Evolutionary conservation across 2,329 filamentous ascomycete genomes (phyloP).

Genomic region (Chrysoporthe austroafricana): DNA sequence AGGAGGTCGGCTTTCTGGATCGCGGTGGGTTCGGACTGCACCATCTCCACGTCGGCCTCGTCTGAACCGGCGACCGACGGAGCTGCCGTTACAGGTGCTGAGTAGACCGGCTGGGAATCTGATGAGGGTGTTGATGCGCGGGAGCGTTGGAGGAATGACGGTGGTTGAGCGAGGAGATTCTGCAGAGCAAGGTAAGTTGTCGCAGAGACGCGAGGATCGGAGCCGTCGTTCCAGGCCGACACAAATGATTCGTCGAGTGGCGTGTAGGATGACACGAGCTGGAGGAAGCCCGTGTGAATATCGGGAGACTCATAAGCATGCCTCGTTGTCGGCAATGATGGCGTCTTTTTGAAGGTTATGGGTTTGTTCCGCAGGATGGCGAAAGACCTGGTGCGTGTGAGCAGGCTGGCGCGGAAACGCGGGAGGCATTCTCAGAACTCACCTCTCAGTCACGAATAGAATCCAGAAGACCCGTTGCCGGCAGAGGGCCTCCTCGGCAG

Average conservation of each 20-base stretch:
- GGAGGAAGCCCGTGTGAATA: conserved; percentile 61
- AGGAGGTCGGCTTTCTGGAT: conserved; percentile 71
- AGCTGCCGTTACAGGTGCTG: conserved; percentile 21
- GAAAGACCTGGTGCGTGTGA: conserved; percentile 47
- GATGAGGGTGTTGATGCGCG: conserved; percentile 32
- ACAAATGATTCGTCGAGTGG: conserved; percentile 68
- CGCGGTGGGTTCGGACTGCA: conserved; percentile 57
- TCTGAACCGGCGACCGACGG: conserved; percentile 22
- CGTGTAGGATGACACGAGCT: conserved; percentile 63
- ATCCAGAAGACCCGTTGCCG: conserved; percentile 64
- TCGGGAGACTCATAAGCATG: conserved; percentile 56
- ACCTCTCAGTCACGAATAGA: conserved; percentile 65
- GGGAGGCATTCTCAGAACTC: conserved; percentile 22
- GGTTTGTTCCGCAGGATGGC: conserved; percentile 67
- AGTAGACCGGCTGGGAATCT: conserved; percentile 35
- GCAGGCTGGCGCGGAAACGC: conserved; percentile 35
- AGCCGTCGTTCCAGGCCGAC: conserved; percentile 65
- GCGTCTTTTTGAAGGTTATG: conserved; percentile 63
- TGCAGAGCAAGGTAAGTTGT: conserved; percentile 43
- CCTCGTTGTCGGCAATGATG: conserved; percentile 55
- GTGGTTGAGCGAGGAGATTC: conserved; percentile 39
- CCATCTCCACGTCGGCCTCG: conserved; percentile 48
- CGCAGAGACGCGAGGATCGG: conserved; percentile 40
- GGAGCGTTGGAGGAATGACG: conserved; percentile 36
- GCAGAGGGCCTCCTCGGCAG: conserved; percentile 56